Conservation (phyloP, 345 rosid genomes). For the Anastatica hierochuntica region DNA sequence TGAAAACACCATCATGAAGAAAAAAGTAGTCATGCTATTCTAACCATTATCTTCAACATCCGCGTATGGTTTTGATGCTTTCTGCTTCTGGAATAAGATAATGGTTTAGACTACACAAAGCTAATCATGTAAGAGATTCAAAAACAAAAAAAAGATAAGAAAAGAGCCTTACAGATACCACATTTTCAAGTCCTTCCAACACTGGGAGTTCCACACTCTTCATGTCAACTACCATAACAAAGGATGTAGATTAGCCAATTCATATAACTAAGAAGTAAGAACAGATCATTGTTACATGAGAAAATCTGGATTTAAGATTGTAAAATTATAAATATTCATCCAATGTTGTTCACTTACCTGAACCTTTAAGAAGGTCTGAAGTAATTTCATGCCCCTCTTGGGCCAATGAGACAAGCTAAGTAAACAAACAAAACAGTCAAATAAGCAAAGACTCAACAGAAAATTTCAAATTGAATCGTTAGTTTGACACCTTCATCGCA, state of each 20-base stretch:
- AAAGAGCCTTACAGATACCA: slow-evolving; percentile 11
- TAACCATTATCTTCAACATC: slow-evolving; percentile 46
- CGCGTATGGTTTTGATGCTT: slow-evolving; percentile 13
- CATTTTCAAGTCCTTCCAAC: slow-evolving; percentile 48
- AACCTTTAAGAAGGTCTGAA: slow-evolving; percentile 41
- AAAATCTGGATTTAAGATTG: no score
- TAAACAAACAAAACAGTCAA: not conserved
- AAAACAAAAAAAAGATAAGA: not conserved
- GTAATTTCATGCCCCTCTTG: slow-evolving; percentile 68
- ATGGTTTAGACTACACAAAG: not conserved
- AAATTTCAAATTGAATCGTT: not conserved
- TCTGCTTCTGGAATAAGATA: slow-evolving; percentile 30
- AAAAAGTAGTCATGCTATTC: slow-evolving; percentile 2
- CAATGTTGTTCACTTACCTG: slow-evolving; percentile 30
- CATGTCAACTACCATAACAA: slow-evolving; percentile 29
- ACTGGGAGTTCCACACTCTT: slow-evolving; percentile 46
- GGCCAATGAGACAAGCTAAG: slow-evolving; percentile 66
- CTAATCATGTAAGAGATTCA: not conserved
- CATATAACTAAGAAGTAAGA: not conserved
- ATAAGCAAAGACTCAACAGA: not conserved
- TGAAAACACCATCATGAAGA: not conserved
- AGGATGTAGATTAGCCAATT: not conserved
- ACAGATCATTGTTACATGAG: not conserved
- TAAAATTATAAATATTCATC: not conserved
- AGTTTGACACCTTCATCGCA: slow-evolving; percentile 88